Conservation (phyloP, 2,329 filamentous ascomycete genomes). For the Xylaria sp. region DNA sequence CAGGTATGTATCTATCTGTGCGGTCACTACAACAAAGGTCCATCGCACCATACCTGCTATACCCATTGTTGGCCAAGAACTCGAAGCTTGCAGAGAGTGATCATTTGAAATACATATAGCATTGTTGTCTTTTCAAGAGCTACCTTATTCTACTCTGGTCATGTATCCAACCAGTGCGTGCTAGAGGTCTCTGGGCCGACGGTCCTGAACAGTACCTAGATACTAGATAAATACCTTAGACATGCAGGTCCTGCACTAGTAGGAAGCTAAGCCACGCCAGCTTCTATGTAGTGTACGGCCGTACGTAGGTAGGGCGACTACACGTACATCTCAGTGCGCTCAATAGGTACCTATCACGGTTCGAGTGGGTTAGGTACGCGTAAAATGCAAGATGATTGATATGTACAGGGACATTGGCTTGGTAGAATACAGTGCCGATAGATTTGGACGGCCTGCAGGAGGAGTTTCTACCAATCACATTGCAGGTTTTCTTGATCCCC, state of each 20-base stretch:
- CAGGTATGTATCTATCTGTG: too few relatives aligned
- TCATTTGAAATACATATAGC: slow-evolving; percentile 4
- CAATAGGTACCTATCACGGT: neutral
- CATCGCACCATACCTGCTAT: neutral
- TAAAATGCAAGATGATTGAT: neutral
- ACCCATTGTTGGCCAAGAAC: neutral
- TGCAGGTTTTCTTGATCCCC: neutral
- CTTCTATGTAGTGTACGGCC: neutral
- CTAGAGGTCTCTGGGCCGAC: neutral
- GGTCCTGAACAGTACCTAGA: neutral
- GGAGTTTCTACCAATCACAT: slow-evolving; percentile 3
- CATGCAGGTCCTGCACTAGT: slow-evolving; percentile 2
- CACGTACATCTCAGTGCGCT: too few relatives aligned
- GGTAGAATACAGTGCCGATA: slow-evolving; percentile 1
- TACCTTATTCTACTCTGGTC: neutral
- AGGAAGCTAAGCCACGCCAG: slow-evolving; percentile 18
- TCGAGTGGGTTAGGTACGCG: neutral
- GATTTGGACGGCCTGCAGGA: neutral
- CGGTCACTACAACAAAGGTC: too few relatives aligned
- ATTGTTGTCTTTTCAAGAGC: neutral
- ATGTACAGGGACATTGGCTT: neutral
- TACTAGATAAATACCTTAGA: neutral
- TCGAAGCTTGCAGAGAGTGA: neutral
- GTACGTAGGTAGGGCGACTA: slow-evolving; percentile 8
- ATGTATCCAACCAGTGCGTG: neutral